Base-by-base conservation (phyloP, 345 rosid species). In the Boechera divaricarpa region DNA sequence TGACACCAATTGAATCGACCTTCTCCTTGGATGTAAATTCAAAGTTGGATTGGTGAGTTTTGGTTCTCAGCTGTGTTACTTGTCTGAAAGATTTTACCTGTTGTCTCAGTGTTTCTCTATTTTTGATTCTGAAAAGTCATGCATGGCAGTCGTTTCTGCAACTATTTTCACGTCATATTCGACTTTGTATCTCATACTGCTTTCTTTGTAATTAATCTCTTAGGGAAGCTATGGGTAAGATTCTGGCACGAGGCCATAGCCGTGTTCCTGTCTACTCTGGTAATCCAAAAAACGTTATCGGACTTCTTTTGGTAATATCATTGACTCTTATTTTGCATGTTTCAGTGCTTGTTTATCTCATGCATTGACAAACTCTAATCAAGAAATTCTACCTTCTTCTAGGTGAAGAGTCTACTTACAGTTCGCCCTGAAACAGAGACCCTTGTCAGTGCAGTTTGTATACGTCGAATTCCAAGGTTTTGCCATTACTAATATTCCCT, bases 221-320 rank as follows among this genome's bases (percentile, higher is more conserved):
- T 72, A 95, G 99, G 99, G 99, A 95, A 83, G 99, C 99, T 65
- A 95, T 95, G 97, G 99, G 98, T 42, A 95, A 90, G 83, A 70
- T 95, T 81, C 91, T 90, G 9, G 97, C 98, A 59, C 90, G 99
- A 33, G 99, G 99, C 51, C 99, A 95, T 48, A 95, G 99, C 80
- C 84, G 99, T 21, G 98, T 95, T 72, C 99, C 99, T 80, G 97
- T 95, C 65, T 95, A 90, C 79, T 83, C 96, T 4, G 97, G 96
- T 64, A 95, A 87, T 82, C 97, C 90, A 13, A 95, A 87, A 81
- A 95, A 92, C 39, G 71, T 95, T 52, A 92, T 95, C 21, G 99
- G 99, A 36, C 99, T 92, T 82, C 93, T 95, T 77, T 82, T 95
- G 94, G 99, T 91, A 81, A 69, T 53, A 28, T 52, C 0, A 2